Base-by-base conservation (phyloP, 148 eudicot species). In the Nepenthes mirabilis region DNA sequence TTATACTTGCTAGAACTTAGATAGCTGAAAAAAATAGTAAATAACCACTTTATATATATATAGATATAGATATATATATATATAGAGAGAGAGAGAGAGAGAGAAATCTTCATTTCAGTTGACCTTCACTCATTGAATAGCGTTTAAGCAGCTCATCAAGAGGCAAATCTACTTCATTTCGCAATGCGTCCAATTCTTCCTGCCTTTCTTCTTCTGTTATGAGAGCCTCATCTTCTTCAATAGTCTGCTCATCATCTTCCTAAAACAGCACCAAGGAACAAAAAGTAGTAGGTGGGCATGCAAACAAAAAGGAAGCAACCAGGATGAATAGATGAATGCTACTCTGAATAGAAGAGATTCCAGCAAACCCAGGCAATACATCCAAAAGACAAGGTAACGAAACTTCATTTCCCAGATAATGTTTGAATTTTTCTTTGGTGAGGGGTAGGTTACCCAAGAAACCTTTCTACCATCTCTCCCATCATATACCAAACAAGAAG, bases 191-290 rank as follows among this genome's bases (percentile, higher is more conserved):
- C 70, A 94, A 71, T 70, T 94, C 97, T 68, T 89, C 99, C 61
- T 74, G 76, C 65, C 97, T 76, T 74, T 86, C 99, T 67, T 84
- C 95, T 70, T 70, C 77, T 5, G 99, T 89, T 72, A 88, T 88
- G 58, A 79, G 72, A 68, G 97, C 99, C 75, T 94, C 99, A 72
- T 94, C 99, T 77, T 82, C 90, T 73, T 94, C 99, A 50, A 89
- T 77, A 12, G 99, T 94, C 76, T 67, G 83, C 74, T 94, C 97
- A 49, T 94, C 97, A 77, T 94, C 99, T 80, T 86, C 91, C 99
- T 94, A 80, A 81, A 71, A 70, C 70, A 67, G 71, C 65, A 74
- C 34, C 71, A 63, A 14, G 58, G 48, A 57, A 69, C 36, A 67
- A 52, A 37, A 58, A 40, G 65, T 35, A 9, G 61, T 64, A 58